A percentile compares a stretch with the other conserved stretches of the same genome.
Conservation (phyloP, 1,139 yeast species). For the Taphrina betulina region DNA sequence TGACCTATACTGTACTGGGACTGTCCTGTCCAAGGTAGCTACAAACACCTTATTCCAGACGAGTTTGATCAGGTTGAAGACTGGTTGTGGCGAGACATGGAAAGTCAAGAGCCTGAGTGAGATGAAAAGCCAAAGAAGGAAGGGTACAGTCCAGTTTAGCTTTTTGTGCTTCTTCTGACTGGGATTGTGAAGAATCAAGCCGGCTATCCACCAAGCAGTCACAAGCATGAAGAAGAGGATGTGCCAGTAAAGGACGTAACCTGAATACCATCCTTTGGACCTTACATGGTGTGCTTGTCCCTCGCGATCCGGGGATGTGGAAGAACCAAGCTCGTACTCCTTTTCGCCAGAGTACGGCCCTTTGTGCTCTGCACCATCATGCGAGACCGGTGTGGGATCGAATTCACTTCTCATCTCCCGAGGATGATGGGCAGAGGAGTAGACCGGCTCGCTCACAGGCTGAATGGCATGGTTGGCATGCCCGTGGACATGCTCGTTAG, state of each 20-base stretch:
- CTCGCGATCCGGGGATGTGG: constrained; percentile 6
- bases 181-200: constrained; percentile 48
- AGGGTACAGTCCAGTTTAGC: constrained; percentile 63
- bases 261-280: constrained; percentile 29
- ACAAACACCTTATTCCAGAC: constrained; percentile 51
- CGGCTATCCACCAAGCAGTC: constrained; percentile 68
- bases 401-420: constrained; percentile 14
- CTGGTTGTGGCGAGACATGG: constrained; percentile 50
- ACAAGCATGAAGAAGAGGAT: constrained; percentile 47
- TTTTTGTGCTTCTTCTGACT: constrained; percentile 46
- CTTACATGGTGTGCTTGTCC: constrained; percentile 3
- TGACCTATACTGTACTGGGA: constrained; percentile 30
- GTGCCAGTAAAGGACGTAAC: constrained; percentile 27
- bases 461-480: constrained; percentile 26
- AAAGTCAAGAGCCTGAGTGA: constrained; percentile 59
- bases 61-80: constrained; percentile 43
- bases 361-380: not conserved
- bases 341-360: constrained; percentile 10
- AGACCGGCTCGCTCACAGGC: constrained; percentile 21
- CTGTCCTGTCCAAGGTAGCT: constrained; percentile 46
- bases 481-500: constrained; percentile 19
- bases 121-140: constrained; percentile 56
- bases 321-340: constrained; percentile 11
- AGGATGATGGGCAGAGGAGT: constrained; percentile 18
- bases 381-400: constrained; percentile 6